Evolutionary conservation across 1,139 yeast species (phyloP).

Genomic region (Suhomyces panamericanus): DNA sequence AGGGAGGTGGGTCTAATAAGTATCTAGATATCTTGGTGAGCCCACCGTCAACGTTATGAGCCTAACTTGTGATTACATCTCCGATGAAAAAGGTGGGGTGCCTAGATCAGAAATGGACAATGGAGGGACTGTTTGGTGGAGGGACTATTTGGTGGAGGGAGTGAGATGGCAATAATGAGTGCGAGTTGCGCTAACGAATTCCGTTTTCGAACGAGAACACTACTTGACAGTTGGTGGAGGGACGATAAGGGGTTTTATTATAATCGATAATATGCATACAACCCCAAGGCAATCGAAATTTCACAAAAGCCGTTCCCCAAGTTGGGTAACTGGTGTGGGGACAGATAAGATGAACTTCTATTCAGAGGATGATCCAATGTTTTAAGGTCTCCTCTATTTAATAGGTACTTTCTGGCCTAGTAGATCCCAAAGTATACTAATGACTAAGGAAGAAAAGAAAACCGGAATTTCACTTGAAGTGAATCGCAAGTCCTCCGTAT

Average conservation of each 20-base stretch:
- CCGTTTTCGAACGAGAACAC: background rate
- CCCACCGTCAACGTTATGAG: background rate
- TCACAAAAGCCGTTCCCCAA: background rate
- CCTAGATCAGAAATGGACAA: too few species aligned
- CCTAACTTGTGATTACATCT: too few species aligned
- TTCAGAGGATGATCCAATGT: background rate
- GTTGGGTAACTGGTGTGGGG: slow-evolving; percentile 9
- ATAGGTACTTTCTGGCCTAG: background rate
- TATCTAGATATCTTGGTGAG: background rate
- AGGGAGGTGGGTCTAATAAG: background rate
- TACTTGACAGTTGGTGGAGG: background rate
- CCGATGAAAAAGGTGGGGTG: background rate
- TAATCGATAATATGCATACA: background rate
- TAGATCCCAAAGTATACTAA: background rate
- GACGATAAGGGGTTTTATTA: background rate
- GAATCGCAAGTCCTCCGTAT: slow-evolving; percentile 10
- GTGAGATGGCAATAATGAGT: background rate
- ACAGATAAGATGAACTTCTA: slow-evolving; percentile 3
- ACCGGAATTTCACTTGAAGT: slow-evolving; percentile 7
- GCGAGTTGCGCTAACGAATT: background rate
- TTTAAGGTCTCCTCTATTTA: background rate
- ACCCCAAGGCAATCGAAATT: slow-evolving; percentile 1
- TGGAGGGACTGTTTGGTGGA: slow-evolving; percentile 1
- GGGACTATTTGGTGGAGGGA: slow-evolving; percentile 4
- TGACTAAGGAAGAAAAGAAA: slow-evolving; percentile 3